These are phyloP conservation scores for Mycena sanguinolenta DNA, from an alignment of 768 basidiomycete genomes.

Conservation along the genomic window DNA sequence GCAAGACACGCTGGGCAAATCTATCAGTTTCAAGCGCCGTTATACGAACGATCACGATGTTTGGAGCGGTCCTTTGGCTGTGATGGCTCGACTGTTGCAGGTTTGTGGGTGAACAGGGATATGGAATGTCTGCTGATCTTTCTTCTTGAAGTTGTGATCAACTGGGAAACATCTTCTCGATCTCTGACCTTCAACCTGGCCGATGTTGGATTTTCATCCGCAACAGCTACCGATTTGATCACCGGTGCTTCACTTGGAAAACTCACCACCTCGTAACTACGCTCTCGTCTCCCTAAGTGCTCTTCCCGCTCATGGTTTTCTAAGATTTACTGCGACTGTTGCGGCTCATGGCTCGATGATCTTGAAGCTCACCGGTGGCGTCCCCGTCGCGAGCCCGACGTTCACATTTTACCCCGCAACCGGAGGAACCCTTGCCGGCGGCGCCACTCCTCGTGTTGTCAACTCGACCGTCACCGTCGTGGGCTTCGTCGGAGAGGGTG, in stretches of 20 bases:
- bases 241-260: slow-evolving; percentile 53
- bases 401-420: slow-evolving; percentile 53
- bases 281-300: not conserved
- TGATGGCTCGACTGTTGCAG: slow-evolving; percentile 62
- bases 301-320: not conserved
- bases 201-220: slow-evolving; percentile 58
- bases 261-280: slow-evolving; percentile 50
- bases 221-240: slow-evolving; percentile 55
- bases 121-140: slow-evolving; percentile 14
- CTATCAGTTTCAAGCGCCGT: slow-evolving; percentile 59
- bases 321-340: slow-evolving; percentile 53
- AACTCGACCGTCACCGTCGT: slow-evolving; percentile 54
- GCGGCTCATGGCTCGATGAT: slow-evolving; percentile 52
- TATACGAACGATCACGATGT: slow-evolving; percentile 65
- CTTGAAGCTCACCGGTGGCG: slow-evolving; percentile 52
- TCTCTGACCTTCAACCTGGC: slow-evolving; percentile 57
- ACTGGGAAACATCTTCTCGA: slow-evolving; percentile 56
- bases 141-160: slow-evolving; percentile 55
- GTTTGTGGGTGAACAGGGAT: slow-evolving; percentile 41
- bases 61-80: slow-evolving; percentile 61
- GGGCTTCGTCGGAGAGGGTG: slow-evolving; percentile 58
- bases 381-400: slow-evolving; percentile 40
- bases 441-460: slow-evolving; percentile 52
- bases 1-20: slow-evolving; percentile 62
- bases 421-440: slow-evolving; percentile 51